These are phyloP conservation scores for Schizopora paradoxa DNA, from an alignment of 1,284 basidiomycete genomes.

Conservation along the genomic window DNA sequence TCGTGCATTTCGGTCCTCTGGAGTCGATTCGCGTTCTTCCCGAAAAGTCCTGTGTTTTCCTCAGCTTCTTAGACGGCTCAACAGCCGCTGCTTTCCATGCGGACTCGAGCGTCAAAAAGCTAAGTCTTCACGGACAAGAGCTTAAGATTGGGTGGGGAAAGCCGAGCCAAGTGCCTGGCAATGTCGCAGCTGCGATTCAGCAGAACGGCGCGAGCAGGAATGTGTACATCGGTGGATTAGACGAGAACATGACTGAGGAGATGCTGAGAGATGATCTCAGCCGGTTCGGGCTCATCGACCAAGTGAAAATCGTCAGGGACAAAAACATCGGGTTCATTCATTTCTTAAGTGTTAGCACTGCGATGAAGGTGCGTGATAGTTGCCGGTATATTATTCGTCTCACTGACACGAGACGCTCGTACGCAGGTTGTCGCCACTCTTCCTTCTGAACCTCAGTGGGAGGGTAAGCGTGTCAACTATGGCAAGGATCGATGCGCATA, in stretches of 20 bases:
- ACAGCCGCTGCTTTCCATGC: constrained; percentile 94
- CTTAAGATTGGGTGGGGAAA: constrained; percentile 97
- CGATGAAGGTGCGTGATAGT: constrained; percentile 84
- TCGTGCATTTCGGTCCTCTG: constrained; percentile 96
- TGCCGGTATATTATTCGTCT: constrained; percentile 18
- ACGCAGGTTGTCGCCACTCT: constrained; percentile 83
- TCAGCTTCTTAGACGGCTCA: constrained; percentile 90
- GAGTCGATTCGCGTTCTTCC: constrained; percentile 94
- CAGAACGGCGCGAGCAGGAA: constrained; percentile 90
- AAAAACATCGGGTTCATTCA: constrained; percentile 98
- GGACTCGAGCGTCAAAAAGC: constrained; percentile 89
- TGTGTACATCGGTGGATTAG: constrained; percentile 89
- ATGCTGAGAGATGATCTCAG: constrained; percentile 81
- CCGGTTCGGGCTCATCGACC: constrained; percentile 92
- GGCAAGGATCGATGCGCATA: constrained; percentile 96
- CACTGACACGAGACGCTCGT: constrained; percentile 1
- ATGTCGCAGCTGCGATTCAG: constrained; percentile 80
- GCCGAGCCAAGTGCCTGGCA: constrained; percentile 78
- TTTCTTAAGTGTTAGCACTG: constrained; percentile 88
- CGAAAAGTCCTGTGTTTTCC: constrained; percentile 96
- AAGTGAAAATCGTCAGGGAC: constrained; percentile 96
- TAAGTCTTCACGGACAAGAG: constrained; percentile 86
- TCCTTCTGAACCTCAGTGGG: constrained; percentile 84
- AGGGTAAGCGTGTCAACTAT: constrained; percentile 92
- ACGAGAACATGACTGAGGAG: constrained; percentile 86